Evolutionary conservation across 2,329 filamentous ascomycete species (phyloP).

Genomic region (Venturia nashicola): DNA sequence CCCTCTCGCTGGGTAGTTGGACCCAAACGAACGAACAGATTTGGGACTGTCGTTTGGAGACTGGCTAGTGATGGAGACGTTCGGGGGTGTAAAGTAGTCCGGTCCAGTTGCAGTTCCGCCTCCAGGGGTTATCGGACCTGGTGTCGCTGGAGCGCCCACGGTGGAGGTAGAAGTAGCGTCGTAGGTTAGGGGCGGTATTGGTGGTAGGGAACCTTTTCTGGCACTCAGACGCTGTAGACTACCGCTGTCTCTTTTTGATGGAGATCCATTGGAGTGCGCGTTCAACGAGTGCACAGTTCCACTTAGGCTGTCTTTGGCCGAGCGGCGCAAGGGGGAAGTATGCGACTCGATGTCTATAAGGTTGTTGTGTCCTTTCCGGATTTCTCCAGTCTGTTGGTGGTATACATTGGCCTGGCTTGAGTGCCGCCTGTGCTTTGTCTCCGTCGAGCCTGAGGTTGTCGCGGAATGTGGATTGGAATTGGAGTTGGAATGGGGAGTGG

Average conservation of each 20-base stretch:
- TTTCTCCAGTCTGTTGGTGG: background rate
- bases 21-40: background rate
- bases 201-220: conserved; percentile 16
- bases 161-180: conserved; percentile 6
- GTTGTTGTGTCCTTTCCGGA: background rate
- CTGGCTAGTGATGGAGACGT: background rate
- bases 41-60: background rate
- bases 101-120: background rate
- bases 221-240: conserved; percentile 4
- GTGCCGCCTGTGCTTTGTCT: background rate
- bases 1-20: background rate
- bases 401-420: background rate
- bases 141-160: background rate
- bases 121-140: background rate
- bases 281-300: background rate
- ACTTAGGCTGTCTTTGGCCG: background rate
- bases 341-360: background rate
- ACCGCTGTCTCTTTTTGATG: background rate
- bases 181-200: conserved; percentile 13
- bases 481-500: conserved; percentile 1
- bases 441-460: background rate
- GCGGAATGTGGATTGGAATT: background rate
- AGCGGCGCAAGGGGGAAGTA: background rate
- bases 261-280: conserved; percentile 4
- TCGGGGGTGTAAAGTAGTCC: background rate